These are phyloP conservation scores for Rhytidhysteron rufulum DNA, from an alignment of 2,329 filamentous ascomycete species.

Conservation along the genomic window DNA sequence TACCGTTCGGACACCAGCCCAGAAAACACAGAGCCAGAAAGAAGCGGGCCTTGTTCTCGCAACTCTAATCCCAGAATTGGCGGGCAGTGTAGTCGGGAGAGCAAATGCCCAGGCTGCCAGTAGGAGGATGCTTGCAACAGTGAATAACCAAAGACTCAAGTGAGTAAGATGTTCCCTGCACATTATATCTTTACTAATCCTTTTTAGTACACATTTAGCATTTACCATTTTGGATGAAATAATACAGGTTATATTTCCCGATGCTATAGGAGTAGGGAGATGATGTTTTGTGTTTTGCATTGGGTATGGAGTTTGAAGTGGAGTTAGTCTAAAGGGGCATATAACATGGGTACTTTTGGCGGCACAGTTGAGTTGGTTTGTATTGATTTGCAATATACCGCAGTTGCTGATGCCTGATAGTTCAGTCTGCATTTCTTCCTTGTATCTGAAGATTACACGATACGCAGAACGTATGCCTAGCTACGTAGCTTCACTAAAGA, in stretches of 20 bases:
- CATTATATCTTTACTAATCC: slow-evolving; percentile 12
- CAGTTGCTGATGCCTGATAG: no score
- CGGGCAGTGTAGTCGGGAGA: slow-evolving; percentile 87
- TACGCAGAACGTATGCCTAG: no score
- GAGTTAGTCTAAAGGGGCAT: no score
- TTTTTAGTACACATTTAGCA: slow-evolving; percentile 45
- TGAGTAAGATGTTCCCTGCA: slow-evolving; percentile 47
- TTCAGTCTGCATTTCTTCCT: no score
- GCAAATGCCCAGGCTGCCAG: slow-evolving; percentile 89
- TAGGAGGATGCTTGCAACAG: slow-evolving; percentile 78
- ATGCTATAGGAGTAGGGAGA: slow-evolving; percentile 7
- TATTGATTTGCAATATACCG: no score
- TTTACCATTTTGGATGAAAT: slow-evolving; percentile 49
- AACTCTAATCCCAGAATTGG: slow-evolving; percentile 85
- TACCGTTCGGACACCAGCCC: slow-evolving; percentile 59
- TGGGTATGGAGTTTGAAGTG: no score
- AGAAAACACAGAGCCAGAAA: slow-evolving; percentile 75
- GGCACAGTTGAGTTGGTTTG: no score
- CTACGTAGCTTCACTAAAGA: no score
- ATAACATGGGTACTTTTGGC: no score
- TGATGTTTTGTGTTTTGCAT: no score
- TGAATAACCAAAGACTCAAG: slow-evolving; percentile 91
- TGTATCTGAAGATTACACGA: no score
- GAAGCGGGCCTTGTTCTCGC: slow-evolving; percentile 88
- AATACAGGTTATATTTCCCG: slow-evolving; percentile 42